Evolutionary conservation across 257 asterid genomes (phyloP), one percentile per base, ranked within the genome.

Genomic region (Solanum dulcamara): DNA sequence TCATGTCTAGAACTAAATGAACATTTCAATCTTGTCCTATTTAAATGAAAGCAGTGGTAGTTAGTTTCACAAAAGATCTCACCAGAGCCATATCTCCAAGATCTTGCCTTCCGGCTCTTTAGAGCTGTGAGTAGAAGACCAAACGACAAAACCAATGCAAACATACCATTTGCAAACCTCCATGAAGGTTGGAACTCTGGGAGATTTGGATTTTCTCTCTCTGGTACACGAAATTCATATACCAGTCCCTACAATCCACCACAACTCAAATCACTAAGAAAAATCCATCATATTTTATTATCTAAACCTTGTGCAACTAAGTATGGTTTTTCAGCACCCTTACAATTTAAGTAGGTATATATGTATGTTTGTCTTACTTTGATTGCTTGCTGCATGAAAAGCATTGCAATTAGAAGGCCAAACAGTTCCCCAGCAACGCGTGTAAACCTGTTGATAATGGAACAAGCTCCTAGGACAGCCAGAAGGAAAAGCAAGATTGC

Each of bases 81-180:
- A 89, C 93, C 92, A 40, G 93, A 72, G 51, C 93, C 94, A 46
- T 92, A 91, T 24, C 90, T 90, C 95, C 94, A 92, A 11, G 95
- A 91, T 87, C 95, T 86, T 42, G 93, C 93, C 24, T 71, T 46
- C 82, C 91, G 86, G 82, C 89, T 92, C 89, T 84, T 88, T 24
- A 90, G 86, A 81, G 90, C 64, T 44, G 93, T 92, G 83, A 92
- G 80, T 46, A 92, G 91, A 66, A 92, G 88, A 5, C 94, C 94
- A 67, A 90, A 89, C 3, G 89, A 77, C 80, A 90, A 88, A 66
- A 92, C 87, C 84, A 90, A 84, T 2, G 93, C 84, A 84, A 92
- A 93, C 46, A 92, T 84, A 37, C 95, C 93, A 71, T 92, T 92
- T 51, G 86, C 88, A 50, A 91, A 91, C 64, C 91, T 92, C 93